Base-by-base conservation (phyloP, 495 filamentous ascomycete genomes). In the Pyronema domesticum region DNA sequence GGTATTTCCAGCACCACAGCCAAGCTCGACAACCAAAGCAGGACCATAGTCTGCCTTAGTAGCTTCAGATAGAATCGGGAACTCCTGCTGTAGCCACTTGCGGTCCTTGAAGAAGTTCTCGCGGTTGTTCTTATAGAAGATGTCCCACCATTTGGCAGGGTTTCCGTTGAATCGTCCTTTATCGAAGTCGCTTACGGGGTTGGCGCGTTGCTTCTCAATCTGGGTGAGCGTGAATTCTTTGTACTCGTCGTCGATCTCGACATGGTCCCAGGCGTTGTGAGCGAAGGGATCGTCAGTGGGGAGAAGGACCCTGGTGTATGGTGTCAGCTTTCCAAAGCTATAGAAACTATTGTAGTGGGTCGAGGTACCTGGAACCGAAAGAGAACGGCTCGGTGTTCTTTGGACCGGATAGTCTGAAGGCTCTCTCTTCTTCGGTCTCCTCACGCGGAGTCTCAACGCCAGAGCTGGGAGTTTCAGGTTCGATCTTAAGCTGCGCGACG, bases 231-330 rank as follows among this genome's bases (percentile, higher is more conserved):
- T 81, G 67, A 87, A 89, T 51, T 81, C 78, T 59, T 79, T 79
- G 74, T 93, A 95, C 23, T 80, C 71, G 53, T 83, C 77, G 65
- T 94, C 87, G 57, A 86, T 82, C 61, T 83, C 80, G 63, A 96
- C 91, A 64, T 96, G 89, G 68, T 98, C 91, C 91, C 91, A 98
- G 39, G 91, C 91, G 68, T 98, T 98, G 79, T 88, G 89, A 64
- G 89, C 82, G 71, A 83, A 96, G 59, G 93, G 81, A 62, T 95
- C 76, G 69, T 93, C 86, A 59, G 79, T 76, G 61, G 86, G 70
- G 57, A 82, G 77, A 39, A 98, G 80, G 59, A 76, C 80, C 46
- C 91, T 86, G 9, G 10, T 8, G 15, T 7, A 23, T 11, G 37
- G 4, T n/a, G 14, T 18, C 35, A 44, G 7, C 34, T 15, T 7